These are phyloP conservation scores for Phytophthora litchii DNA, from an alignment of 352 stramenopile species.

Conservation along the genomic window DNA sequence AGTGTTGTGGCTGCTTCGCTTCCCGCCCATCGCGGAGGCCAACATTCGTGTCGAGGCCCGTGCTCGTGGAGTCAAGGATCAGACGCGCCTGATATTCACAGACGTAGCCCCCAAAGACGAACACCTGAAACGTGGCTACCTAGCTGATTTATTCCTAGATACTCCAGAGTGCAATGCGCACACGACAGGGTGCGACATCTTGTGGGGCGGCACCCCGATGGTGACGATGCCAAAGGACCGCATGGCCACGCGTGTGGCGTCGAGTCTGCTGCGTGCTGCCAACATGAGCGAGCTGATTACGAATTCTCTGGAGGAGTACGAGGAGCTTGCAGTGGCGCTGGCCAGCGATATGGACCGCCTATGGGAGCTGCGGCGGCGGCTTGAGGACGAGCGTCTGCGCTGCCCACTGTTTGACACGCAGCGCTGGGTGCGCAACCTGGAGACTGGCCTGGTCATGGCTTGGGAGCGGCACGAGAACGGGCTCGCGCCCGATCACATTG, in stretches of 20 bases:
- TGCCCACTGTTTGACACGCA: slow-evolving; percentile 86
- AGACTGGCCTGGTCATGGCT: slow-evolving; percentile 69
- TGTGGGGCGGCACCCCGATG: slow-evolving; percentile 93
- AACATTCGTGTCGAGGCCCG: slow-evolving; percentile 88
- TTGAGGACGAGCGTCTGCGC: slow-evolving; percentile 68
- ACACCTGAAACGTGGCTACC: slow-evolving; percentile 87
- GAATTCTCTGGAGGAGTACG: slow-evolving; percentile 83
- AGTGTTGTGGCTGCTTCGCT: slow-evolving; percentile 92
- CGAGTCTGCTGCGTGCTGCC: slow-evolving; percentile 81
- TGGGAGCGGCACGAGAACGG: slow-evolving; percentile 81
- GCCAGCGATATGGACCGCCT: slow-evolving; percentile 88
- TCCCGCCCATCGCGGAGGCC: slow-evolving; percentile 77
- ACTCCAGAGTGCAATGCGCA: slow-evolving; percentile 92
- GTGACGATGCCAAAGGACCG: slow-evolving; percentile 91
- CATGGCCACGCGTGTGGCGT: slow-evolving; percentile 90
- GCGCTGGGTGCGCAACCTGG: slow-evolving; percentile 86
- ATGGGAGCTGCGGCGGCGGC: slow-evolving; percentile 69
- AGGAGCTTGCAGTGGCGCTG: slow-evolving; percentile 90
- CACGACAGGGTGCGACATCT: slow-evolving; percentile 92
- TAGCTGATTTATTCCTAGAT: slow-evolving; percentile 94
- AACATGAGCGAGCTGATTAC: slow-evolving; percentile 87
- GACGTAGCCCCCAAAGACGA: slow-evolving; percentile 90
- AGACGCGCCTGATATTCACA: slow-evolving; percentile 79
- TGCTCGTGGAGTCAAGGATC: slow-evolving; percentile 67
- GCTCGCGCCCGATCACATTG: slow-evolving; percentile 74